Evolutionary conservation across 139 green algal genomes (phyloP).

Genomic region (Mesotaenium endlicherianum): DNA sequence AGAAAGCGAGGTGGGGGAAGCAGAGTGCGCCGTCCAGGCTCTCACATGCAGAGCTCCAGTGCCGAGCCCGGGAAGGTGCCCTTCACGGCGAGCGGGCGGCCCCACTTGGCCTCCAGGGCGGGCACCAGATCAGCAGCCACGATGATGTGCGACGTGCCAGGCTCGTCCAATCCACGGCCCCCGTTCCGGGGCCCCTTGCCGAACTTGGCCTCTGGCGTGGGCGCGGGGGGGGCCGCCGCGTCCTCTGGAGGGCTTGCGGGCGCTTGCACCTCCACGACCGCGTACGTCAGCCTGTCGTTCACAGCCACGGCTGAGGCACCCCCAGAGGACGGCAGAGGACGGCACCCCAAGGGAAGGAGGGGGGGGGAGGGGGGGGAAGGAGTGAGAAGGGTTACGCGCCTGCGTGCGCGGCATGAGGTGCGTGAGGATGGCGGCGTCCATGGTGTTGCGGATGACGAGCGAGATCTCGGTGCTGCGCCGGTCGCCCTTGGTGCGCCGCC

Average conservation of each 20-base stretch:
- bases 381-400: no score
- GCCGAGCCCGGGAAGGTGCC: slow-evolving; percentile 64
- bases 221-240: neutral
- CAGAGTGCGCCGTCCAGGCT: no score
- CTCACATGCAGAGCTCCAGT: slow-evolving; percentile 62
- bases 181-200: slow-evolving; percentile 17
- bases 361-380: no score
- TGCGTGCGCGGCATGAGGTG: slow-evolving; percentile 73
- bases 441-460: slow-evolving; percentile 69
- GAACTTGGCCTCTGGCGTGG: slow-evolving; percentile 15
- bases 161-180: neutral
- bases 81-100: slow-evolving; percentile 57
- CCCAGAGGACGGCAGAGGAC: no score
- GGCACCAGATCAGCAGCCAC: slow-evolving; percentile 77
- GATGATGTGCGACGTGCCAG: slow-evolving; percentile 24
- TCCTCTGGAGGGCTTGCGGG: neutral
- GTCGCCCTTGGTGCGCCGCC: no score
- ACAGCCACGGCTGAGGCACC: slow-evolving; percentile 79
- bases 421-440: slow-evolving; percentile 81
- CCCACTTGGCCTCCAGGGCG: slow-evolving; percentile 70
- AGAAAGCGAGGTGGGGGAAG: no score
- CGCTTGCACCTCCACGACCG: slow-evolving; percentile 61
- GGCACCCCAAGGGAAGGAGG: no score
- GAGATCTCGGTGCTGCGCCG: slow-evolving; percentile 76
- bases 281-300: slow-evolving; percentile 88